Evolutionary conservation across 31 red algal genomes (phyloP), one percentile per base, ranked within the genome.

Genomic region (Asparagopsis taxiformis): DNA sequence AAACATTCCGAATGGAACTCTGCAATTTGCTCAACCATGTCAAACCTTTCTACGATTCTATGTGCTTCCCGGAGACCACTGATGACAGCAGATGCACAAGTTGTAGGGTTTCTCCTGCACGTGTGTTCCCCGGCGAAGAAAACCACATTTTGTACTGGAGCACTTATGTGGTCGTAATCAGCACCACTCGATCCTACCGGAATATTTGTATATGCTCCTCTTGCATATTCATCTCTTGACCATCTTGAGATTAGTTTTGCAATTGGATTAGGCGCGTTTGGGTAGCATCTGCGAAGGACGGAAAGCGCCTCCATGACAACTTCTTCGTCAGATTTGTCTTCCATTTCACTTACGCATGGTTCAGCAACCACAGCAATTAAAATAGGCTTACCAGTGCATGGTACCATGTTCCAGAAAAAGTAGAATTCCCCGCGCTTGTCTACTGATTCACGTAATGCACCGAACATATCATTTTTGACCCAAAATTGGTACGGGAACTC

Each of bases 101-200:
- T 97, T 19, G 88, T 91, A 4, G 93, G 80, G 65, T 97, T 70
- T 11, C 38, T 53, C 29, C 93, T 75, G 39, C 72, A 83, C 7
- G 93, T 97, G 59, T 91, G 82, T 56, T 97, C 93, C 38, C 93
- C 93, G 13, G 77, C 93, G 68, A 97, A 97, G 51, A 91, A 97
- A 32, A 97, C 32, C 3, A 55, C 55, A 13, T 48, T 36, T 23
- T 63, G 67, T 2, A 97, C 87, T 20, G 74, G 65, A 30, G 72
- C 86, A 35, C 74, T 87, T 29, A 90, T 50, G 3, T 41, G 2
- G 65, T 97, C 93, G 59, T 97, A 97, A 62, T 81, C 88, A n/a
- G 48, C 70, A 22, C 93, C 87, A 31, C 65, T 70, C 31, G 77
- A 88, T 33, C 88, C 82, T 23, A 82, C 83, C 22, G 87, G 81